Evolutionary conservation across 805 yeast genomes (phyloP).

Genomic region (Wickerhamomyces canadensis): DNA sequence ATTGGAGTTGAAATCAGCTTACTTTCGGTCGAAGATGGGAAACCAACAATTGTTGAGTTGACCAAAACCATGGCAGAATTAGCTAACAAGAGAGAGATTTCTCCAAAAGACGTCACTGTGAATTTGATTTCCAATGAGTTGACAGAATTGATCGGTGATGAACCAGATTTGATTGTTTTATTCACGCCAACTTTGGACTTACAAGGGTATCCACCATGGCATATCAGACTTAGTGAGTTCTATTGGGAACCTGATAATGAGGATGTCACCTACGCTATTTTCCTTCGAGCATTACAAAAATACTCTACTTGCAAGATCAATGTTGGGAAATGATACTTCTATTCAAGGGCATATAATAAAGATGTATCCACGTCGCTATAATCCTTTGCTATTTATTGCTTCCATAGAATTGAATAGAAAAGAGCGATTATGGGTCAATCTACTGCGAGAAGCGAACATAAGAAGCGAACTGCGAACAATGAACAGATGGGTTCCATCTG

Average conservation of each 20-base stretch:
- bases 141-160: slow-evolving; percentile 74
- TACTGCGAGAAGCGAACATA: no score
- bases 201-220: slow-evolving; percentile 99
- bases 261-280: slow-evolving; percentile 76
- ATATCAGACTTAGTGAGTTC: slow-evolving; percentile 81
- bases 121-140: slow-evolving; percentile 71
- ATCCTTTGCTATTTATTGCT: no score
- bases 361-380: background rate
- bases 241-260: slow-evolving; percentile 87
- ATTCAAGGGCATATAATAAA: background rate
- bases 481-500: no score
- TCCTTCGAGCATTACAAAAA: slow-evolving; percentile 68
- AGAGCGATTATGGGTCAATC: no score
- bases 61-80: slow-evolving; percentile 82
- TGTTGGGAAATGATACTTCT: slow-evolving; percentile 60
- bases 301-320: slow-evolving; percentile 81
- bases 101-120: slow-evolving; percentile 63
- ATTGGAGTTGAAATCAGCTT: slow-evolving; percentile 60
- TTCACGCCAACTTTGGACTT: slow-evolving; percentile 86
- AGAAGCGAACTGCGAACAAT: no score
- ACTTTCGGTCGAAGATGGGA: slow-evolving; percentile 76
- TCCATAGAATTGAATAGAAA: no score
- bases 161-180: slow-evolving; percentile 82
- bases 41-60: slow-evolving; percentile 82
- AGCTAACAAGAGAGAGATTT: slow-evolving; percentile 54